Evolutionary conservation across 805 yeast species (phyloP), one percentile per base, ranked within the genome.

Genomic region (Yamadazyma sp.): DNA sequence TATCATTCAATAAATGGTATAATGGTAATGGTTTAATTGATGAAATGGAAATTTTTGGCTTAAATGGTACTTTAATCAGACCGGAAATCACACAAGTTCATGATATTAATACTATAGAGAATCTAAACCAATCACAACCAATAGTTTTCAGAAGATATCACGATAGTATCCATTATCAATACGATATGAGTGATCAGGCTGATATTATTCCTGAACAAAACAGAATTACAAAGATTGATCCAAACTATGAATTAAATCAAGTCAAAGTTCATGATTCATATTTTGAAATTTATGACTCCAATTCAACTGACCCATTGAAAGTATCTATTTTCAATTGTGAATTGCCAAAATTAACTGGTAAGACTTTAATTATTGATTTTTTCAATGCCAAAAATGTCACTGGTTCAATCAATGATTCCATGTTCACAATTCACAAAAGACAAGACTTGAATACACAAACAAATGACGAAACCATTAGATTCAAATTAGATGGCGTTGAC

Each of bases 381-480:
- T 72, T 84, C 58, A 80, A 78, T 52, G 86, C 88, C 10, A 70
- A 70, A 37, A 78, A 80, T 31, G 78, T 82, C 21, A 78, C 84
- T 11, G 94, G 94, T 0, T 76, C 89, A 0, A 66, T 84, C 10
- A 82, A 83, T 49, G 82, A 82, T 35, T 77, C 93, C 1, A 65
- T 85, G 56, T 83, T 84, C 58, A 82, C 88, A 0, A 70, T 85
- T 15, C 93, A 84, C 48, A 82, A 82, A 51, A 75, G 84, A 47
- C 91, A 83, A 50, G 71, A 73, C 36, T 58, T 70, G 40, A 31
- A 29, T 14, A 58, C 54, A 20, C 60, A 49, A 1, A 44, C 59
- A 33, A 63, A 53, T 24, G 52, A 49, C 14, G 49, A 53, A 27
- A 48, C 55, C 4, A 60, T 64, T 12, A 52, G 69, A 11, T 65